Evolutionary conservation across 2,329 filamentous ascomycete genomes (phyloP).

Genomic region (Fusarium euwallaceae): DNA sequence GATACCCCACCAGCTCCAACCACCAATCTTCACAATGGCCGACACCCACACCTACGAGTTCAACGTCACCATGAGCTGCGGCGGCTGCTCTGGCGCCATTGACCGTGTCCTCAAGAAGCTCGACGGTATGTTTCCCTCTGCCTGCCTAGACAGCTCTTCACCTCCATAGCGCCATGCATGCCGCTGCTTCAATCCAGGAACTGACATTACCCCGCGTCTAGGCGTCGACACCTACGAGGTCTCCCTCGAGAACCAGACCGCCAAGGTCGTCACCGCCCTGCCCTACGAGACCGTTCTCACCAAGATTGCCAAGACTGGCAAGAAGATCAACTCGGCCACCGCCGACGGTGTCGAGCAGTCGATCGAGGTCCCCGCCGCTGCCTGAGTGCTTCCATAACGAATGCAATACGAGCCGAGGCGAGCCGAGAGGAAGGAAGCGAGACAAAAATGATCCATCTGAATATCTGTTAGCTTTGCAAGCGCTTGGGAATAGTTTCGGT

Average conservation of each 20-base stretch:
- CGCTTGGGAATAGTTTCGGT: slow-evolving; percentile 36
- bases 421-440: slow-evolving; percentile 4
- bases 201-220: slow-evolving; percentile 54
- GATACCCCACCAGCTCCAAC: slow-evolving; percentile 38
- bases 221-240: slow-evolving; percentile 90
- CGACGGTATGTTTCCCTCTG: slow-evolving; percentile 72
- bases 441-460: slow-evolving; percentile 18
- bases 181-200: background rate
- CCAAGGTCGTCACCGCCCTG: slow-evolving; percentile 79
- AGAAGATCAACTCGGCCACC: slow-evolving; percentile 85
- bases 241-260: slow-evolving; percentile 87
- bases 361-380: slow-evolving; percentile 59
- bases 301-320: slow-evolving; percentile 96
- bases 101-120: slow-evolving; percentile 93
- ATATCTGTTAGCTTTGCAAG: slow-evolving; percentile 38
- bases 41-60: slow-evolving; percentile 94
- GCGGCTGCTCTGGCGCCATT: slow-evolving; percentile 95
- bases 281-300: slow-evolving; percentile 84
- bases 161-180: background rate
- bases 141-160: background rate
- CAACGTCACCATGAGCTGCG: slow-evolving; percentile 93
- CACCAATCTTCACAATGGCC: slow-evolving; percentile 66
- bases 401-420: slow-evolving; percentile 10
- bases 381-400: slow-evolving; percentile 29
- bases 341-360: slow-evolving; percentile 74